These are phyloP conservation scores for Pythium graminicola DNA, from an alignment of 352 stramenopile genomes.

Conservation along the genomic window DNA sequence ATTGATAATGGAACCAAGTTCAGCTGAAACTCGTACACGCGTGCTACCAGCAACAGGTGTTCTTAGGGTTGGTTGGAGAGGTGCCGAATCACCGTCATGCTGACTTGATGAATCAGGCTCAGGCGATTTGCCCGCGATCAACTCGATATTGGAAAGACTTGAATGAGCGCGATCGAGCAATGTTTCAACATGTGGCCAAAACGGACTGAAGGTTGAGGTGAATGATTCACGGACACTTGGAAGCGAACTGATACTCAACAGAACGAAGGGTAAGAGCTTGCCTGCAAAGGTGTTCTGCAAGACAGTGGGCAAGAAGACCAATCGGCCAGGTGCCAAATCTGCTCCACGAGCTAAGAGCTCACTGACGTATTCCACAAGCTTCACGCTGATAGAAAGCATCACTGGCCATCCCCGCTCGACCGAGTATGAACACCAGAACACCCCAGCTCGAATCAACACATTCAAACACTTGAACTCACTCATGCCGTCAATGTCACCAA, in stretches of 20 bases:
- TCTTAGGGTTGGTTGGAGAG: not conserved
- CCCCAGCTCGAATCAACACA: conserved; percentile 52
- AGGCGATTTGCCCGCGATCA: not conserved
- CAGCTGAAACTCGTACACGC: conserved; percentile 4
- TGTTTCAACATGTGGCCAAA: conserved; percentile 20
- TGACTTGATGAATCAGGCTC: not conserved
- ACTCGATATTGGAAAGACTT: conserved; percentile 6
- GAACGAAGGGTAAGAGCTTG: conserved; percentile 67
- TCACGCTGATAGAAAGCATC: conserved; percentile 41
- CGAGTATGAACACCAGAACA: conserved; percentile 70
- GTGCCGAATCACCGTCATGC: not conserved
- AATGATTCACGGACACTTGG: conserved; percentile 26
- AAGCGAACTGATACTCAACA: conserved; percentile 63
- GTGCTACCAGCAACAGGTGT: not conserved
- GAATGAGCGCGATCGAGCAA: conserved; percentile 17
- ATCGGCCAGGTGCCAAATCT: conserved; percentile 18
- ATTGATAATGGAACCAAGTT: conserved; percentile 3
- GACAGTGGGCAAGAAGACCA: conserved; percentile 22
- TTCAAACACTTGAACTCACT: conserved; percentile 80
- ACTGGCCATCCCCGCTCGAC: conserved; percentile 47
- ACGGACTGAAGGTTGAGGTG: conserved; percentile 5
- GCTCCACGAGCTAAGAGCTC: conserved; percentile 28
- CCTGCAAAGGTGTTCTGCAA: conserved; percentile 57
- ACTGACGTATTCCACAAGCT: conserved; percentile 46
- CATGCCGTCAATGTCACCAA: conserved; percentile 43